phyloP scores from a whole-genome alignment of 345 rosid genomes.

The Acer negundo region DNA sequence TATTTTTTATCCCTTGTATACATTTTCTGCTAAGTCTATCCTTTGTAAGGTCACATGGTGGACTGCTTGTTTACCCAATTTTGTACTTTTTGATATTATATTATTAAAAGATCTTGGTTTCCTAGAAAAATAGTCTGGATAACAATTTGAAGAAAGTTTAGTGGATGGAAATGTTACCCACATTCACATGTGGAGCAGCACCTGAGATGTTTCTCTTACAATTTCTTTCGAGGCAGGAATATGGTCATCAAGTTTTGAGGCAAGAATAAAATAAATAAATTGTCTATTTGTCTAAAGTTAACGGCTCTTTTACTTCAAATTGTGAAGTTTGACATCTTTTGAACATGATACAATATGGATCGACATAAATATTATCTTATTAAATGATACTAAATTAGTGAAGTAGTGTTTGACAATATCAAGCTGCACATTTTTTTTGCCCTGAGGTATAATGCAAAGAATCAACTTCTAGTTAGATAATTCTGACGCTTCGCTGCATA shows the following conservation, averaged over 20 bases:
- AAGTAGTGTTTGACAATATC: neutral
- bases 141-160: neutral
- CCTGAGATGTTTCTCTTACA: neutral
- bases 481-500: neutral
- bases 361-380: neutral
- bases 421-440: neutral
- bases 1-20: neutral
- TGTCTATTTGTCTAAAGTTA: neutral
- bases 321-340: conserved; percentile 5
- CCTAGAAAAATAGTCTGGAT: neutral
- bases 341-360: neutral
- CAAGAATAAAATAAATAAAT: neutral
- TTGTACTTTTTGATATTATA: neutral
- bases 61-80: neutral
- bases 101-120: neutral
- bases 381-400: neutral
- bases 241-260: neutral
- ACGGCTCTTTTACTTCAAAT: neutral
- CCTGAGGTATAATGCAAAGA: neutral
- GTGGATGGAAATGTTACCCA: neutral
- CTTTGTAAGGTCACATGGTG: neutral
- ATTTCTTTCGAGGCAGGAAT: neutral
- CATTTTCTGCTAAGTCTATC: neutral
- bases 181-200: neutral
- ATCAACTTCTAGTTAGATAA: neutral